Percentiles rank a stretch among this genome's conserved stretches.
These are phyloP conservation scores for Backusella psychrophila DNA, from an alignment of 192 early-diverging fungal species.

Conservation along the genomic window DNA sequence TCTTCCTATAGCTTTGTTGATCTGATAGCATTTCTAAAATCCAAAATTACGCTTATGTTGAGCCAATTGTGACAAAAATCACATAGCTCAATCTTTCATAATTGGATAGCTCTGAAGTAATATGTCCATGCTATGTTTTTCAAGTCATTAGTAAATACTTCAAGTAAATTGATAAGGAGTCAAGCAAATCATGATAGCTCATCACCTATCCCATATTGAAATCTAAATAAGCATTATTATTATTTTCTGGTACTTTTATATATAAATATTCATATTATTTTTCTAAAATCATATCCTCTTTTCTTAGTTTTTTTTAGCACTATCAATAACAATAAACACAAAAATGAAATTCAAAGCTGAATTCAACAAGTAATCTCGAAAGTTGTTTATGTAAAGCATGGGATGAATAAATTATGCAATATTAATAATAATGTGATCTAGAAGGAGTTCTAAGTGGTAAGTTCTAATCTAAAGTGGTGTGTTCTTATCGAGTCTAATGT, in stretches of 20 bases:
- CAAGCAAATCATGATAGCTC: no score
- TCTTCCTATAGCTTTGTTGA: constrained; percentile 45
- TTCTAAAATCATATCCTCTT: no score
- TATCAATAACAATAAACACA: neutral
- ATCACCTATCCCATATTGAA: no score
- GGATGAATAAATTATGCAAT: neutral
- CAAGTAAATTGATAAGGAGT: no score
- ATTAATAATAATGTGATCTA: neutral
- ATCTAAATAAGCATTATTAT: no score
- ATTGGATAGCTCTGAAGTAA: constrained; percentile 95
- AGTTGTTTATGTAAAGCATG: neutral
- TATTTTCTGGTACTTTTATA: no score
- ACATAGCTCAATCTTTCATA: constrained; percentile 95
- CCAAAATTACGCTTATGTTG: constrained; percentile 92
- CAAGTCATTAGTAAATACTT: neutral
- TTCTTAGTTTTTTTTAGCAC: no score
- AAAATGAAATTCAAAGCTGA: neutral
- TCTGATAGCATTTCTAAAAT: constrained; percentile 86
- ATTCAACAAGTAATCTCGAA: neutral
- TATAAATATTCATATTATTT: no score
- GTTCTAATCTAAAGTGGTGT: neutral
- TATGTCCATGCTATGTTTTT: neutral
- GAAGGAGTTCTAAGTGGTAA: neutral
- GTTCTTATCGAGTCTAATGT: neutral
- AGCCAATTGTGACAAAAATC: constrained; percentile 66